Evolutionary conservation across 140 eudicot genomes (phyloP).

Genomic region (Oenanthe javanica): DNA sequence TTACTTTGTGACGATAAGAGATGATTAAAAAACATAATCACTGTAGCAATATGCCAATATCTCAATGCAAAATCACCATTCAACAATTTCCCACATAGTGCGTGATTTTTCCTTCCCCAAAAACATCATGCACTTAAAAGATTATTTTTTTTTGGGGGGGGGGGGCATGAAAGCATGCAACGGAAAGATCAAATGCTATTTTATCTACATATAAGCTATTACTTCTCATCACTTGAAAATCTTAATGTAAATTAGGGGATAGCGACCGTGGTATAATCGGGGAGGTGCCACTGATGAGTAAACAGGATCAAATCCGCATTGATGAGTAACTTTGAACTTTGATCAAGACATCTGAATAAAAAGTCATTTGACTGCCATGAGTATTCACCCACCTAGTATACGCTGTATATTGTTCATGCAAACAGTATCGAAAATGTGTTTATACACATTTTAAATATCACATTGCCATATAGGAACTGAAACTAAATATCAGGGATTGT

Average conservation of each 20-base stretch:
- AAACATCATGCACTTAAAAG: too few relatives aligned
- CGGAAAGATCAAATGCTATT: not conserved
- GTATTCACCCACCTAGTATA: too few relatives aligned
- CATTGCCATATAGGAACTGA: too few relatives aligned
- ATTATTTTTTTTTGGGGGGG: too few relatives aligned
- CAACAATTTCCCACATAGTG: too few relatives aligned
- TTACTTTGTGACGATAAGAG: not conserved
- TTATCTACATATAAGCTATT: not conserved
- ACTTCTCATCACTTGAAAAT: not conserved
- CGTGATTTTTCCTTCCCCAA: too few relatives aligned
- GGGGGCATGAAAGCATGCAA: not conserved
- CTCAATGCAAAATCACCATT: not conserved
- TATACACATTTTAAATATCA: too few relatives aligned
- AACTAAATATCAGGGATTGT: too few relatives aligned
- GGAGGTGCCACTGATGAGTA: not conserved
- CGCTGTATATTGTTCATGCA: too few relatives aligned
- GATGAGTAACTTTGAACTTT: not conserved
- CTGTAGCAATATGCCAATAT: too few relatives aligned
- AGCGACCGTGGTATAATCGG: not conserved
- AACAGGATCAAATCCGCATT: not conserved
- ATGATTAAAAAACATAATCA: not conserved
- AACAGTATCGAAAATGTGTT: too few relatives aligned
- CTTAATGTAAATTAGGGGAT: not conserved
- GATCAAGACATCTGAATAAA: not conserved
- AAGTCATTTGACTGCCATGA: not conserved